A percentile compares a stretch with the other conserved stretches of the same genome.
phyloP scores from a whole-genome alignment of 345 rosid genomes.

The Luvunga scandens region DNA sequence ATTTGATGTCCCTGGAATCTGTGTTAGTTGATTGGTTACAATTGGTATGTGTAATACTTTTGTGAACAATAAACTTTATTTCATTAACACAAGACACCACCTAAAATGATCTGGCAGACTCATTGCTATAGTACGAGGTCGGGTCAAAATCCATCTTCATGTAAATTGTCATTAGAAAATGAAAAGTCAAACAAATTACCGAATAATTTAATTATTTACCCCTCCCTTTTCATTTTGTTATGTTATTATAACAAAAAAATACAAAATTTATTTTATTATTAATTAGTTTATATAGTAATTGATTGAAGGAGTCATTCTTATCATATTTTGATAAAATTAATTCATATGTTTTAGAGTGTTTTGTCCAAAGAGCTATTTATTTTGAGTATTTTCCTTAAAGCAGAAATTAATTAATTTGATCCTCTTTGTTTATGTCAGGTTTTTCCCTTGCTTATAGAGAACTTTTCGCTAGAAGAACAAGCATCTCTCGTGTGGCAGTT shows the following conservation, averaged over 20 bases:
- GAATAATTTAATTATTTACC: not conserved
- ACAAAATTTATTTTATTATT: not conserved
- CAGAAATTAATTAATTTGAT: conserved; percentile 9
- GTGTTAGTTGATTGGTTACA: not conserved
- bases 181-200: not conserved
- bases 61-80: not conserved
- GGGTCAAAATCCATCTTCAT: not conserved
- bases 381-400: not conserved
- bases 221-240: not conserved
- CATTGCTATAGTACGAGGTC: not conserved
- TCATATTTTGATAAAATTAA: conserved; percentile 1
- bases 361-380: not conserved
- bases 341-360: not conserved
- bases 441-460: conserved; percentile 58
- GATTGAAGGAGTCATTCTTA: not conserved
- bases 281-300: not conserved
- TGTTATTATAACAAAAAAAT: not conserved
- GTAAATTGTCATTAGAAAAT: not conserved
- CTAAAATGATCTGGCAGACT: not conserved
- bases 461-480: conserved; percentile 64
- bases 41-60: not conserved
- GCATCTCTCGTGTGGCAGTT: conserved; percentile 69
- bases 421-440: conserved; percentile 40
- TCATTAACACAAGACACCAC: not conserved
- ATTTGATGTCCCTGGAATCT: not conserved